Evolutionary conservation across 2,329 filamentous ascomycete genomes (phyloP), one percentile per base, ranked within the genome.

Genomic region (Blumeriella jaapii): DNA sequence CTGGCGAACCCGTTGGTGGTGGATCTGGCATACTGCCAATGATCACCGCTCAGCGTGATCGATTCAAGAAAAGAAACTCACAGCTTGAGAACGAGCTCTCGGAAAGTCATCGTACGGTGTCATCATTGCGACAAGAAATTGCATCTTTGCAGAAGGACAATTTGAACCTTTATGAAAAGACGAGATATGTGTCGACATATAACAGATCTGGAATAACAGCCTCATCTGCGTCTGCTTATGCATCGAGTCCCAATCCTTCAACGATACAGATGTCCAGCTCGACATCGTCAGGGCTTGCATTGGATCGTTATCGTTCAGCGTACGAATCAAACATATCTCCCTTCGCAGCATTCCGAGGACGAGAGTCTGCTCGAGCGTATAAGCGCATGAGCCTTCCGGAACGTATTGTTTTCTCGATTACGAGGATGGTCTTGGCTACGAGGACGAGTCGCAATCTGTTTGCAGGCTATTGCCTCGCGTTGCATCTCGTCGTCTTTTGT

Each of bases 251-350:
- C 2, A 93, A 87, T 54, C 77, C 83, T 0, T 80, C 82, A 0
- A 75, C 81, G 2, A 65, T 79, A 11, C 65, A 71, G 14, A 65
- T 84, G 16, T 68, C 69, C 44, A 75, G 56, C 58, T 74, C 62
- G 57, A 72, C 61, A 50, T 68, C 56, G 48, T 74, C 78, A 1
- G 78, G 76, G 4, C 69, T 79, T 34, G 74, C 77, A 10, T 65
- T 91, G 35, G 85, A 94, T 58, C 74, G 86, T 29, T 98, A 98
- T 60, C 75, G 82, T 42, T 80, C 85, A 39, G 84, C 86, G 8
- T 98, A 98, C 61, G 91, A 98, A 62, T 83, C 82, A 26, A 93
- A 91, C 53, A 80, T 98, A 31, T 94, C 86, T 8, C 91, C 91
- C 0, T 98, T 98, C 57, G 87, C 89, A 16, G 86, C 86, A 2